Evolutionary conservation across 345 rosid species (phyloP).

Genomic region (Populus pruinosa): DNA sequence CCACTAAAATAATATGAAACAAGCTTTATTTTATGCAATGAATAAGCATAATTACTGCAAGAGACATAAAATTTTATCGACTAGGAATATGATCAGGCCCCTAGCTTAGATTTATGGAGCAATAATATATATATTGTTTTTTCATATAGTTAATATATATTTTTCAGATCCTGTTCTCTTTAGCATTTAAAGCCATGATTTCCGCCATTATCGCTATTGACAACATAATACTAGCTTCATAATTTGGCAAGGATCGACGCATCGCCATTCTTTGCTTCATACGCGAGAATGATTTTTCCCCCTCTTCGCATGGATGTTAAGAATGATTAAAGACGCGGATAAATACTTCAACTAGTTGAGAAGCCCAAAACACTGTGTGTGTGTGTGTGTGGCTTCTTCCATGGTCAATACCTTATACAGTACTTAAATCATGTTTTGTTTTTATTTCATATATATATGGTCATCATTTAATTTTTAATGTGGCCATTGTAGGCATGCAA

Average conservation of each 20-base stretch:
- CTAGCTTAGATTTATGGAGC: background rate
- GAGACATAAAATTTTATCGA: no score
- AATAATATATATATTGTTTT: background rate
- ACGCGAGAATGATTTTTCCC: background rate
- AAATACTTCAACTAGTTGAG: background rate
- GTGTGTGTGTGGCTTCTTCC: background rate
- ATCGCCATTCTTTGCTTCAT: background rate
- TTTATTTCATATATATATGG: background rate
- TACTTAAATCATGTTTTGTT: background rate
- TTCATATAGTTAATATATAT: no score
- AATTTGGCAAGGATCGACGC: background rate
- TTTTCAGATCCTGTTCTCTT: background rate
- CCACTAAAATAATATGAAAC: no score
- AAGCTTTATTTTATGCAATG: no score
- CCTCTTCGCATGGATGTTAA: background rate
- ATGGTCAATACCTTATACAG: background rate
- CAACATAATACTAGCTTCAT: background rate
- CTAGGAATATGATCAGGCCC: no score
- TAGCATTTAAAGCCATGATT: background rate
- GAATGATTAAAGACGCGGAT: background rate
- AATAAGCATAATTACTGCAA: no score
- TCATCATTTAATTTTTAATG: no score
- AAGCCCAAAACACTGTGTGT: background rate
- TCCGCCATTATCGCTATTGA: background rate
- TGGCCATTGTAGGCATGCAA: background rate